Base-by-base conservation (phyloP, 768 basidiomycete genomes). In the Lactarius evosmus region DNA sequence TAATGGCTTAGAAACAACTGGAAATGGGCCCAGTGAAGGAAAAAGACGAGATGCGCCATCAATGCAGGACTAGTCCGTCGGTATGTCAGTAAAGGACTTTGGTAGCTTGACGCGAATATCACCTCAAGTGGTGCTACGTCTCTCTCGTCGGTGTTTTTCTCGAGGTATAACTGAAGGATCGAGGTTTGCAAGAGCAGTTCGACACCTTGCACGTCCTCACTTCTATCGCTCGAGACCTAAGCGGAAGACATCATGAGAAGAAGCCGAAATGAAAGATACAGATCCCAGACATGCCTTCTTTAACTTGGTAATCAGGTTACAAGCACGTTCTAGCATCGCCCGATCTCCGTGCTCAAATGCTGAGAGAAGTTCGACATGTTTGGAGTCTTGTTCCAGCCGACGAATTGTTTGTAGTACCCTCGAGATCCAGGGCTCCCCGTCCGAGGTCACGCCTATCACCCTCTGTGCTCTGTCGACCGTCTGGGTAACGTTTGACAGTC, bases 381-480 rank as follows among this genome's bases (percentile, higher is more conserved):
- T 93, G 33, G 73, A 71, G 72, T 93, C 89, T 46, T 78, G 77
- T 72, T 89, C 86, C 32, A 95, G 72, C 51, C 70, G 62, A 54
- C 77, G 75, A 61, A 91, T 79, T 14, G 79, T 83, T 6, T 76
- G 72, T 12, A 94, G 77, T 11, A 85, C 82, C 70, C 85, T 85
- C 3, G 84, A 80, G 9, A 90, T 78, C 94, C 94, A 97, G 65
- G 91, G 84, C 69, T 87, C 82, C 32, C 92, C 91, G 62, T 91
- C 83, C 7, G 85, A 81, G 40, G 88, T 83, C 25, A 83, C 82
- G 2, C 83, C 88, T 19, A 82, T 73, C n/a, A 79, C 71, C 72
- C 86, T 89, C 25, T 74, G 74, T 1, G 79, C 74, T 66, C 82
- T 85, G 46, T 84, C 82, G 38, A 67, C 78, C 72, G 80, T 78